Conservation (phyloP, 2,329 filamentous ascomycete genomes). For the Pseudomassariella vexata region DNA sequence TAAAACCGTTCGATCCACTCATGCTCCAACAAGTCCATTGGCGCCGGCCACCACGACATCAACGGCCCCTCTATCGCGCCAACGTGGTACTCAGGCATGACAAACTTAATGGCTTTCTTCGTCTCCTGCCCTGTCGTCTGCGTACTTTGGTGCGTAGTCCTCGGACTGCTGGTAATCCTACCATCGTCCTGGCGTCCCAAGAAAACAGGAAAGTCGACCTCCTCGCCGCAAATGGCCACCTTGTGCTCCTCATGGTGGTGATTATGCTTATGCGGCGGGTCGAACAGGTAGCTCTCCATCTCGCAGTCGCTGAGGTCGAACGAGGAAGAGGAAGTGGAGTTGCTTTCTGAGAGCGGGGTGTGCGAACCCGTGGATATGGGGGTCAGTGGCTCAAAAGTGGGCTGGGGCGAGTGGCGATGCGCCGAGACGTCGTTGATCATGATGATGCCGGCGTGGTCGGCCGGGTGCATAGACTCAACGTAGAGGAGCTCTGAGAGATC, state of each 20-base stretch:
- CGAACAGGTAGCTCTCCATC: conserved; percentile 14
- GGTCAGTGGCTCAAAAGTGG: conserved; percentile 13
- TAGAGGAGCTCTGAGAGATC: conserved; percentile 23
- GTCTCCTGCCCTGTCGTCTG: conserved; percentile 1
- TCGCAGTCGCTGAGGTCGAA: conserved; percentile 22
- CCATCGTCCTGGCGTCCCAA: conserved; percentile 20
- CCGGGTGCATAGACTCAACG: conserved; percentile 12
- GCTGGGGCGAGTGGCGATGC: conserved; percentile 8
- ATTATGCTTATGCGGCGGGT: no score
- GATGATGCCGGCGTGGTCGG: conserved; percentile 14
- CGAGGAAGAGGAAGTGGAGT: conserved; percentile 16
- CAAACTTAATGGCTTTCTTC: conserved; percentile 7
- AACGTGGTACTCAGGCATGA: conserved; percentile 8
- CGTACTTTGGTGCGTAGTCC: conserved; percentile 1
- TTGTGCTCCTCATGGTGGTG: no score
- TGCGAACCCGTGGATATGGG: conserved; percentile 8
- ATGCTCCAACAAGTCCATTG: conserved; percentile 15
- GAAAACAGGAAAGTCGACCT: conserved; percentile 23
- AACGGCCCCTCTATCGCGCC: conserved; percentile 15
- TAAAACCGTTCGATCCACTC: conserved; percentile 24
- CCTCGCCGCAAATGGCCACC: conserved; percentile 16
- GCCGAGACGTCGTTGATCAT: conserved; percentile 17
- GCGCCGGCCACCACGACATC: conserved; percentile 24
- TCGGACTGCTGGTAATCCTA: background rate
- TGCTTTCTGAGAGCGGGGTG: conserved; percentile 11